phyloP scores from a whole-genome alignment of 148 eudicot genomes.

The Silene uniflora region DNA sequence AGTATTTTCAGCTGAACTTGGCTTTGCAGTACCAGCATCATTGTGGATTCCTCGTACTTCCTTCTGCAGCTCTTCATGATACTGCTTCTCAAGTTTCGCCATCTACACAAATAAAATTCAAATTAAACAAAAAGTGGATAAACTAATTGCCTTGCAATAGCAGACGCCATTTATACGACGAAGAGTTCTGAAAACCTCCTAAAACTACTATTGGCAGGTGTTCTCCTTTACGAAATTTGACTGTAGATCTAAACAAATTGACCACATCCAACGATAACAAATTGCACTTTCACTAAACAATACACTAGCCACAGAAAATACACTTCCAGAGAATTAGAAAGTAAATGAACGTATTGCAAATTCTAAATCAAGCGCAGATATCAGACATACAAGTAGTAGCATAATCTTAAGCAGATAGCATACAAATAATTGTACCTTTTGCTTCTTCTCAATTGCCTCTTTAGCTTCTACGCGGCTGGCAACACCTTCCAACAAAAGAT shows the following conservation, averaged over 20 bases:
- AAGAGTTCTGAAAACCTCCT: background rate
- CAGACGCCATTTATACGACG: background rate
- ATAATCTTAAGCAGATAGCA: background rate
- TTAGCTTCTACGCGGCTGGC: slow-evolving; percentile 67
- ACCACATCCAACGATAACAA: background rate
- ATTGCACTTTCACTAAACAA: background rate
- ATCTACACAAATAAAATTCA: slow-evolving; percentile 37
- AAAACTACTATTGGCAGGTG: background rate
- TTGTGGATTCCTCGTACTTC: slow-evolving; percentile 47
- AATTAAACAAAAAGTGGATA: background rate
- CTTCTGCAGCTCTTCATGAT: slow-evolving; percentile 63
- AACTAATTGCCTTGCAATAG: background rate
- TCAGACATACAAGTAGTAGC: background rate
- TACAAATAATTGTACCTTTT: slow-evolving; percentile 40
- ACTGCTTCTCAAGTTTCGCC: slow-evolving; percentile 42
- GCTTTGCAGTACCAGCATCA: slow-evolving; percentile 18
- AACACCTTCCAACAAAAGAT: slow-evolving; percentile 58
- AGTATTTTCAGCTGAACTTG: slow-evolving; percentile 21
- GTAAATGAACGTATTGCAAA: background rate
- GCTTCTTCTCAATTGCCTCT: slow-evolving; percentile 68
- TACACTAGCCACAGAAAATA: background rate
- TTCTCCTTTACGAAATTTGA: background rate
- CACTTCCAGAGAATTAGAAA: background rate
- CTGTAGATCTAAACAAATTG: background rate
- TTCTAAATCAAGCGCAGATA: background rate